Base-by-base conservation (phyloP, 2,329 filamentous ascomycete species). In the Hypoxylon sp. region DNA sequence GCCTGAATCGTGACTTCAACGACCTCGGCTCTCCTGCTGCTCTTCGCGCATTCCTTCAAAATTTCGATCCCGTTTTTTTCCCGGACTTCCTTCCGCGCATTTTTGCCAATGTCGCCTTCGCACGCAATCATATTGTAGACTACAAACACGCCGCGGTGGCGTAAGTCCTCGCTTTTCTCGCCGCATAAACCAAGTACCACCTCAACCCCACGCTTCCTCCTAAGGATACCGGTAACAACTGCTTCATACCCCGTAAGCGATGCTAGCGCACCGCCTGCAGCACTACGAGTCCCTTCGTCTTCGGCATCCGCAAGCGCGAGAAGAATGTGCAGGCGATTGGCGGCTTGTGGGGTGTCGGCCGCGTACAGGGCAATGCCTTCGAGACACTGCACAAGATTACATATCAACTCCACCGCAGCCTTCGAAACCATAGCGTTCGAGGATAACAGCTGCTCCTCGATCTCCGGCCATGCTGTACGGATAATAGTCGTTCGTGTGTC, bases 241-340 rank as follows among this genome's bases (percentile, higher is more conserved):
- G 85, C 84, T 70, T 95, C 92, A 75, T 90, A 93, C 28, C 88
- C 87, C 0, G 93, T 93, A 22, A 99, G 79, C 78, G 91, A 91
- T 0, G 94, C 95, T 51, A 99, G 77, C 0, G 93, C 94, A 1
- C 95, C 95, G 2, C 94, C 93, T 0, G 95, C 94, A 0, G 93
- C 95, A 49, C 89, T 88, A 28, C 94, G 83, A 0, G 93, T 97
- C 0, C 87, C 88, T 6, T 86, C 78, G 68, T 98, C 93, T 52
- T 97, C 91, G 1, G 92, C 89, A 73, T 98, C 94, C 0, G 93
- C 90, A 34, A 99, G 86, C 0, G 94, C 95, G 11, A 97, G 85
- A 0, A 99, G 81, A 39, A 98, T 88, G 73, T 96, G 91, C 43
- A 98, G 78, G 0, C 94, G 85, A 56, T 92, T 89, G 24, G 85